Evolutionary conservation across 495 filamentous ascomycete genomes (phyloP), one percentile per base, ranked within the genome.

Genomic region (Penicillium atrosanguineum): DNA sequence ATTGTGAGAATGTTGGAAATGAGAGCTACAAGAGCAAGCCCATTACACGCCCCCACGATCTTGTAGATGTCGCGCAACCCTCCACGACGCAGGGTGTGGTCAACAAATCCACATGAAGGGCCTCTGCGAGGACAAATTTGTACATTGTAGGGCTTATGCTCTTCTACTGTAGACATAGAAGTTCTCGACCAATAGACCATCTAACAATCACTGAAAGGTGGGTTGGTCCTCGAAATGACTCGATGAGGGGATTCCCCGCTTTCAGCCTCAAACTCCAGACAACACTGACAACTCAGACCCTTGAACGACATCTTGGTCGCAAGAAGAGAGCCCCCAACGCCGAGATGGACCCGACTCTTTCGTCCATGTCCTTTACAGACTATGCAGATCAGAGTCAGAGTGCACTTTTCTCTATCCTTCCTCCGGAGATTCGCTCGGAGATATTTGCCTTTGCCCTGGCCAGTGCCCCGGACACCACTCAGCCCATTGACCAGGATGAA

Each of bases 371-470:
- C 8, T 46, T 46, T 25, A 46, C 26, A 14, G 15, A 28, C 8
- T 46, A 46, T 34, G 44, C 25, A 18, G 25, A 46, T 15, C 44
- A 46, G 23, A 46, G n/a, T 3, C 44, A 46, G 15, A 31, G 48
- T 15, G 46, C 48, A 19, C 48, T 62, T 11, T 63, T 62, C 38
- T 15, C 25, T 34, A n/a, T 46, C 8, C 45, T 69, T 18, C 66
- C 68, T 1, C 42, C 68, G 11, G 68, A 71, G 48, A 57, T 69
- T 15, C 64, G 66, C 48, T 42, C 42, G 37, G 56, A 58, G 14
- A 68, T 71, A 14, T 71, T 61, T 34, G 46, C 49, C 9, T 63
- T 57, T 29, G 59, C 62, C 19, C 53, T 71, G 31, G 34, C 60
- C 19, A 55, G 53, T 31, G 60, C 56, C 28, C 60, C 60, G 40